Evolutionary conservation across 2,329 filamentous ascomycete species (phyloP), one percentile per base, ranked within the genome.

Genomic region (Colletotrichum tropicicola): DNA sequence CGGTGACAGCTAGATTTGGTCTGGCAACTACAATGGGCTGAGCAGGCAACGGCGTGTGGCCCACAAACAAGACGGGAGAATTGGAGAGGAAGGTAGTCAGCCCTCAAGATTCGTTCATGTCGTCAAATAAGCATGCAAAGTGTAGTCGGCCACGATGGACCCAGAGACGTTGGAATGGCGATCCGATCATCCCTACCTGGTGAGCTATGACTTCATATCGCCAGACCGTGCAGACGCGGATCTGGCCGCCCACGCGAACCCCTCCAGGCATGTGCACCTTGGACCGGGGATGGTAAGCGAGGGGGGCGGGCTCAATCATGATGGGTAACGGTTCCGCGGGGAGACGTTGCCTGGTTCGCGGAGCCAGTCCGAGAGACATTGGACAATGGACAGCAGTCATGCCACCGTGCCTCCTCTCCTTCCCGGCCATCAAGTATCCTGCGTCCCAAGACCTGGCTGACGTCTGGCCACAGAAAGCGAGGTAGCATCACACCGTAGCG

Each of bases 231-330:
- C 35, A 62, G 35, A 17, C 35, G 59, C 59, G 45, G 53, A 51
- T 45, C 53, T 62, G 44, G 52, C 44, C 43, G 44, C 30, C 30
- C 19, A 61, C 45, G 53, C 53, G 53, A 58, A 43, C 44, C 59
- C 28, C 52, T 27, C 41, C 12, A n/a, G 19, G 49, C 8, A 54
- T 17, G 27, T 25, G 44, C 17, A 17, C 19, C 35, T 44, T 10
- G 30, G 25, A 35, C 21, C 52, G 25, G 43, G 52, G 17, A 21
- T 45, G 19, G 41, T 19, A 43, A 54, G 48, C 41, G 48, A 60
- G 25, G 25, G 21, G 15, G 25, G 45, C 25, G 15, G n/a, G 27
- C 2, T 30, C 12, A 12, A 15, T 12, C 6, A 13, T 35, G 32
- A 35, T 35, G 32, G 32, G 32, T 35, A 35, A 35, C 32, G 32